Conservation (phyloP, 768 basidiomycete species). For the Boletus rufocinnamomeus region DNA sequence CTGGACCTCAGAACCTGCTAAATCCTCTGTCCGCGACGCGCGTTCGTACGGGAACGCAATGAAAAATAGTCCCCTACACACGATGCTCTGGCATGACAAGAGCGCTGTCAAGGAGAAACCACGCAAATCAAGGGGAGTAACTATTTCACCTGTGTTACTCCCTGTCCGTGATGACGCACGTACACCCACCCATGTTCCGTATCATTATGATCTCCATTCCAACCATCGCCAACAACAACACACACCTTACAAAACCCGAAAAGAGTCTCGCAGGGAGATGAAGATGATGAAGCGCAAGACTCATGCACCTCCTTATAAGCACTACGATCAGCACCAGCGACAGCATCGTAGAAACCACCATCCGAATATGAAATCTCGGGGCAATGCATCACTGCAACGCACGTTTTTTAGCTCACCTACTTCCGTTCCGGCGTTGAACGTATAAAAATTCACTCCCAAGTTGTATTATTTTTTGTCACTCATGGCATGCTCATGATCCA, state of each 20-base stretch:
- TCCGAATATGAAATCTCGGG: slow-evolving; percentile 64
- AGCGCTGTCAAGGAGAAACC: slow-evolving; percentile 20
- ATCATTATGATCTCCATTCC: slow-evolving; percentile 37
- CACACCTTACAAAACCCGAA: slow-evolving; percentile 53
- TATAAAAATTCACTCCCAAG: slow-evolving; percentile 23
- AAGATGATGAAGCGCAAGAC: slow-evolving; percentile 65
- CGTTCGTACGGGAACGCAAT: slow-evolving; percentile 43
- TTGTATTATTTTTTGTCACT: slow-evolving; percentile 27
- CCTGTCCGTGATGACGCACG: slow-evolving; percentile 57
- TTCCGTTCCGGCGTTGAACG: slow-evolving; percentile 31
- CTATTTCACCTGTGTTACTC: slow-evolving; percentile 53
- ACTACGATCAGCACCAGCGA: slow-evolving; percentile 47
- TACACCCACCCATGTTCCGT: slow-evolving; percentile 48
- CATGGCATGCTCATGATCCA: slow-evolving; percentile 8
- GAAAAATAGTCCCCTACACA: slow-evolving; percentile 55
- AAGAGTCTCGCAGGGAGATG: slow-evolving; percentile 67
- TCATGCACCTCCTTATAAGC: slow-evolving; percentile 40
- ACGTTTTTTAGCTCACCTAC: slow-evolving; percentile 40
- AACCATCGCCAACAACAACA: slow-evolving; percentile 40
- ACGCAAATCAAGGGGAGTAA: slow-evolving; percentile 36
- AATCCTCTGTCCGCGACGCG: slow-evolving; percentile 21
- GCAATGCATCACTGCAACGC: slow-evolving; percentile 56
- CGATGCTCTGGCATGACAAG: slow-evolving; percentile 53
- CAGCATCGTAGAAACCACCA: slow-evolving; percentile 59
- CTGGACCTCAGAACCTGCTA: slow-evolving; percentile 31